Evolutionary conservation across 495 filamentous ascomycete genomes (phyloP).

Genomic region (Neurospora sp.): DNA sequence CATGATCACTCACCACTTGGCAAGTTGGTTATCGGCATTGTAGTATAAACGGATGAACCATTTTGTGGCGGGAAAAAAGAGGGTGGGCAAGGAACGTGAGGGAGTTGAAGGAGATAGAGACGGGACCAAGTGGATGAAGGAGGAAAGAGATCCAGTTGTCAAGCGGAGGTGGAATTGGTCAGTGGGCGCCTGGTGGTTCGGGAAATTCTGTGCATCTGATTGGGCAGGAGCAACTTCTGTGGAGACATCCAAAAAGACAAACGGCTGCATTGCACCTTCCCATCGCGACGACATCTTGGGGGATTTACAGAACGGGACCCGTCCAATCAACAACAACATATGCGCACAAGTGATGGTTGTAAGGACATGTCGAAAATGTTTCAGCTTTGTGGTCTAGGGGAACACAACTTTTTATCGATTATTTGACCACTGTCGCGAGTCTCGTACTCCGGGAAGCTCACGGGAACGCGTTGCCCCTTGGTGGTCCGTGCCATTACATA

Average conservation of each 20-base stretch:
- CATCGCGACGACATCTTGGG: not conserved
- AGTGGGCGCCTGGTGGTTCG: not conserved
- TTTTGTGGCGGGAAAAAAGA: not conserved
- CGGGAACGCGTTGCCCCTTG: no score
- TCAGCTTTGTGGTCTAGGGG: no score
- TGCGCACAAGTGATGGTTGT: no score
- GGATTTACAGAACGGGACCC: not conserved
- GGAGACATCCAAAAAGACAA: not conserved
- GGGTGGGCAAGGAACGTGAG: not conserved
- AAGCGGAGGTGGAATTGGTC: not conserved
- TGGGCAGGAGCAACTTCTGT: not conserved
- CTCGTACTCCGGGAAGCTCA: no score
- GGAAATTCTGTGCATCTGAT: not conserved
- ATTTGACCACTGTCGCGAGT: no score
- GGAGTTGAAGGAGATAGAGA: not conserved
- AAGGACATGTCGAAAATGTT: no score
- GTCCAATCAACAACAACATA: no score
- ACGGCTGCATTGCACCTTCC: not conserved
- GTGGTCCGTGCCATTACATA: no score
- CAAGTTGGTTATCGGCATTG: not conserved
- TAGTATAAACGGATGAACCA: not conserved
- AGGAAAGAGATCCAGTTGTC: not conserved
- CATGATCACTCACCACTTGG: not conserved
- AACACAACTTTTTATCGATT: no score
- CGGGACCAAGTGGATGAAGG: not conserved